Percentiles rank a stretch among this genome's conserved stretches.
phyloP scores from a whole-genome alignment of 306 rosid genomes.

The Quercus agrifolia region DNA sequence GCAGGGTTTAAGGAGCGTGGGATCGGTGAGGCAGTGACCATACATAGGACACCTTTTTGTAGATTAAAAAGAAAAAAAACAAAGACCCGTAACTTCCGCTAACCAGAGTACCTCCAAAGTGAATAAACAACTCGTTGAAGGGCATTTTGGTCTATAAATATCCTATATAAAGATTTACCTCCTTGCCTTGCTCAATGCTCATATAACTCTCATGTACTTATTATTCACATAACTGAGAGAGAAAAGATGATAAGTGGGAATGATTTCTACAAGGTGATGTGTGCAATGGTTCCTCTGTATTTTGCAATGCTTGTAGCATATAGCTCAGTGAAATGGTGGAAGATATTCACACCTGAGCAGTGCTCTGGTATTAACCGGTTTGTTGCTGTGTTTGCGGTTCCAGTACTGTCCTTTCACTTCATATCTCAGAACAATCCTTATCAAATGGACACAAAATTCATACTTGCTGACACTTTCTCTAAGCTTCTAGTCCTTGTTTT shows the following conservation, averaged over 20 bases:
- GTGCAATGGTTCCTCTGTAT: constrained; percentile 46
- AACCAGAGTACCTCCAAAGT: neutral
- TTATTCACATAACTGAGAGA: neutral
- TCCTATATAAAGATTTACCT: neutral
- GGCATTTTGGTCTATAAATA: neutral
- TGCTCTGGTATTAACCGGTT: constrained; percentile 50
- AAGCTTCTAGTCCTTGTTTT: constrained; percentile 29
- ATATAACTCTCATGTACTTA: neutral
- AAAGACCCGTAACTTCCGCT: neutral
- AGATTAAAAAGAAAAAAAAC: too few relatives aligned
- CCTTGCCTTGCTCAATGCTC: neutral
- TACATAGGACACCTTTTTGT: too few relatives aligned
- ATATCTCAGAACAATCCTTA: constrained; percentile 45
- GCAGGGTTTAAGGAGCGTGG: too few relatives aligned
- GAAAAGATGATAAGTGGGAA: constrained; percentile 22
- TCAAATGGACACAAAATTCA: constrained; percentile 39
- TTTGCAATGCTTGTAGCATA: constrained; percentile 46
- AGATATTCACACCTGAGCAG: constrained; percentile 39
- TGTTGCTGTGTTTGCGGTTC: constrained; percentile 46
- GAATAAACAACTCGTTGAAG: neutral
- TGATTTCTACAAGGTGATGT: constrained; percentile 48
- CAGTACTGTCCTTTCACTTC: constrained; percentile 43
- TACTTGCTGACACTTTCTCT: constrained; percentile 39
- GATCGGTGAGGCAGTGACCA: too few relatives aligned
- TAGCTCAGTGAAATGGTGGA: constrained; percentile 42